Evolutionary conservation across 2,329 filamentous ascomycete species (phyloP), one percentile per base, ranked within the genome.

Genomic region (Venturia aucupariae): DNA sequence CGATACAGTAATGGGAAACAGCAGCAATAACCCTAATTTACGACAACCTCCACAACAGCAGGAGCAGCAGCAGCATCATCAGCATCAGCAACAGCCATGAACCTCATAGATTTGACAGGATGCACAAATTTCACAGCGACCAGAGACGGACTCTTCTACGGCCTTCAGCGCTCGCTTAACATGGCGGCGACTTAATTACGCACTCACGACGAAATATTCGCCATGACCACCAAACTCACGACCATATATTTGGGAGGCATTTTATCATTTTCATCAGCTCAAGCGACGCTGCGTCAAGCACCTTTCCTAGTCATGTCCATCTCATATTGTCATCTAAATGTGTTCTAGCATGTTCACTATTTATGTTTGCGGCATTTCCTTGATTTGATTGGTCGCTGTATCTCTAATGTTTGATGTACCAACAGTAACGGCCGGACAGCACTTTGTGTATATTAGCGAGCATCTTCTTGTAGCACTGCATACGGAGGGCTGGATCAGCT

Each of bases 331-430:
- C 42, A 17, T 62, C 35, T 8, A 38, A 35, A 51, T 35, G 32
- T 35, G 42, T 62, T 51, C 42, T 24, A 27, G 41, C 41, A 27
- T 60, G 35, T 38, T n/a, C 35, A 38, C 19, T 41, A 27, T 60
- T 3, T 27, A 22, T 60, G 35, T 22, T 60, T 44, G 41, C 59
- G 35, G 42, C 61, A 38, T 46, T 32, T 62, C 32, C 27, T 60
- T 24, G 7, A 17, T 22, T 22, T 27, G 13, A 41, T 32, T 38
- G 5, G 35, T 42, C 59, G 19, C n/a, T 54, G 61, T 62, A 62
- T 46, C 42, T 62, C 61, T 62, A 62, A 62, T 62, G 42, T 54
- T 62, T 62, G 8, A 62, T 62, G 42, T 62, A 62, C 42, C 42
- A 62, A 62, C 27, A 62, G 44, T 19, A 48, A 62, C 61, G 61